Percentiles rank a stretch among this genome's conserved stretches.
Evolutionary conservation across 768 basidiomycete species (phyloP).

Genomic region (Hericium coralloides): DNA sequence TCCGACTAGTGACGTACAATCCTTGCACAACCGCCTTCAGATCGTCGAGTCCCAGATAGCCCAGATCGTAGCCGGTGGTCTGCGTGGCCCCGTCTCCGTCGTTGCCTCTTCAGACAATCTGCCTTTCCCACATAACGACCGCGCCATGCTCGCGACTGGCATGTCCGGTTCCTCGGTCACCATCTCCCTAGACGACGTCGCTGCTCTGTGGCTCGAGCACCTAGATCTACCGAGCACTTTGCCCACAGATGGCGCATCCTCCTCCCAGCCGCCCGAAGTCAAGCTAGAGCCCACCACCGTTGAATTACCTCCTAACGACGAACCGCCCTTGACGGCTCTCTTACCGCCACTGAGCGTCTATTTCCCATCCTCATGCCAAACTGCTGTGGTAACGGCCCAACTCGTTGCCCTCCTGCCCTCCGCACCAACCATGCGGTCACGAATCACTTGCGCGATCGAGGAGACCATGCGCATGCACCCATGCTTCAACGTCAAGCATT

Average conservation of each 20-base stretch:
- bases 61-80: conserved; percentile 25
- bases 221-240: conserved; percentile 25
- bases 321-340: conserved; percentile 15
- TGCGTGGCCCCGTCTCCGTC: conserved; percentile 4
- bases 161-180: conserved; percentile 38
- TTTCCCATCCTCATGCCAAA: conserved; percentile 13
- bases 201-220: conserved; percentile 54
- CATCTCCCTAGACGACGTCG: conserved; percentile 47
- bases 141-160: conserved; percentile 30
- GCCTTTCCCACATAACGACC: conserved; percentile 25
- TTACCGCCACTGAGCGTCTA: conserved; percentile 6
- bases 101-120: conserved; percentile 8
- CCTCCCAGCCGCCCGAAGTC: conserved; percentile 8
- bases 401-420: conserved; percentile 34
- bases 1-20: conserved; percentile 59
- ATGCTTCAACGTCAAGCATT: conserved; percentile 40
- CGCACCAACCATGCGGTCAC: conserved; percentile 27
- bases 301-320: conserved; percentile 8
- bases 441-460: conserved; percentile 29
- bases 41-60: conserved; percentile 56
- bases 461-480: conserved; percentile 39
- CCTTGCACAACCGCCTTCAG: conserved; percentile 71
- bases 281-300: conserved; percentile 9
- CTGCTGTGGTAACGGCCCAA: conserved; percentile 28
- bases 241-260: conserved; percentile 12